These are phyloP conservation scores for Venturia pyrina DNA, from an alignment of 2,329 filamentous ascomycete genomes.

Conservation along the genomic window DNA sequence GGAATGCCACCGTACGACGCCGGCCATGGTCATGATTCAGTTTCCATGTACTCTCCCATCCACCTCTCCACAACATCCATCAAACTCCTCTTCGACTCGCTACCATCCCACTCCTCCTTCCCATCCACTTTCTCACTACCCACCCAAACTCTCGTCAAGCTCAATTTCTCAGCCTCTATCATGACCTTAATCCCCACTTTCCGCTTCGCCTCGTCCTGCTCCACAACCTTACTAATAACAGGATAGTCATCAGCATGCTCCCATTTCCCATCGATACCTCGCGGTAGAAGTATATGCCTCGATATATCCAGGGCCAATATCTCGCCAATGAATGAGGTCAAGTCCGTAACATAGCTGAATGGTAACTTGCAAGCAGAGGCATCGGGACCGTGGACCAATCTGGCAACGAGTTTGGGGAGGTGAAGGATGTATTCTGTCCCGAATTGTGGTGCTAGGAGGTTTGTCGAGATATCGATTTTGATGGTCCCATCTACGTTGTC, in stretches of 20 bases:
- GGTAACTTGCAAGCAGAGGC: not conserved
- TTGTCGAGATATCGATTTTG: not conserved
- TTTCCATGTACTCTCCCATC: slow-evolving; percentile 1
- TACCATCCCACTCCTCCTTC: slow-evolving; percentile 21
- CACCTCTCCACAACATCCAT: slow-evolving; percentile 21
- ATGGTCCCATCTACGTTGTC: not conserved
- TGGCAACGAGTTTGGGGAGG: slow-evolving; percentile 2
- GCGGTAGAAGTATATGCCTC: slow-evolving; percentile 21
- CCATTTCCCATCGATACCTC: slow-evolving; percentile 16
- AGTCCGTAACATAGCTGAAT: slow-evolving; percentile 21
- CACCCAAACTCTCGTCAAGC: not conserved
- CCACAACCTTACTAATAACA: slow-evolving; percentile 19
- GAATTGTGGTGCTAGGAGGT: slow-evolving; percentile 5
- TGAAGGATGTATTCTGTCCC: slow-evolving; percentile 10
- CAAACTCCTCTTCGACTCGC: slow-evolving; percentile 14
- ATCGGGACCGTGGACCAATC: slow-evolving; percentile 11
- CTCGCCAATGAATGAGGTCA: slow-evolving; percentile 24
- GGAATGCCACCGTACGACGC: too few species aligned
- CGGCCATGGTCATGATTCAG: not conserved
- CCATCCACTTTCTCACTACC: slow-evolving; percentile 14
- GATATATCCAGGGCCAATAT: slow-evolving; percentile 23
- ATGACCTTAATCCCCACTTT: not conserved
- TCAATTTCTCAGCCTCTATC: slow-evolving; percentile 5
- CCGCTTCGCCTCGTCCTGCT: slow-evolving; percentile 11
- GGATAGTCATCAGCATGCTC: slow-evolving; percentile 15